Percentiles rank a stretch among this genome's conserved stretches.
Evolutionary conservation across 169 alveolate species (phyloP).

Genomic region (Plasmodium vinckei): DNA sequence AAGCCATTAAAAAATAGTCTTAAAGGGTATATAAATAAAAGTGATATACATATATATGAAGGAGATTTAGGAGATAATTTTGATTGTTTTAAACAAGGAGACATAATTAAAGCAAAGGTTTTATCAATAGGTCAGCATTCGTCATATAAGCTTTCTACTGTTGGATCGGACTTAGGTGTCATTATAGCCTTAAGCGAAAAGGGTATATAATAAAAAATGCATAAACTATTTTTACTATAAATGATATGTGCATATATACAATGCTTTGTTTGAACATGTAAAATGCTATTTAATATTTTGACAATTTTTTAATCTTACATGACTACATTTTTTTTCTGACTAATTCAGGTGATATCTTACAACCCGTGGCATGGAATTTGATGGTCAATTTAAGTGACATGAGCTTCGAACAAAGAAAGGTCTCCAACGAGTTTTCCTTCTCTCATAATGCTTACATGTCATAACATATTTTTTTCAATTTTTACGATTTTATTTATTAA

Average conservation of each 20-base stretch:
- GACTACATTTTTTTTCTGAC: background rate
- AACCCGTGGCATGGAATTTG: constrained; percentile 74
- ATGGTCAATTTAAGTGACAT: constrained; percentile 47
- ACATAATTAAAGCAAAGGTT: constrained; percentile 56
- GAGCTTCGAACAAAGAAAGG: constrained; percentile 66
- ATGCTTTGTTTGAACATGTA: background rate
- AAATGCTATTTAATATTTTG: too few relatives aligned
- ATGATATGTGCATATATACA: background rate
- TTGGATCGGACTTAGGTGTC: constrained; percentile 67
- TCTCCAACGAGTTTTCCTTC: constrained; percentile 54
- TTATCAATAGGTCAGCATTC: constrained; percentile 54
- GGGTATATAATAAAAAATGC: constrained; percentile 22
- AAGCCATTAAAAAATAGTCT: constrained; percentile 26
- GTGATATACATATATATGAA: constrained; percentile 67
- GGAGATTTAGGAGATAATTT: constrained; percentile 71
- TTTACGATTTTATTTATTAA: too few relatives aligned
- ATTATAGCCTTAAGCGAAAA: constrained; percentile 42
- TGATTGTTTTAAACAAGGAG: constrained; percentile 68
- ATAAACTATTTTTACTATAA: background rate
- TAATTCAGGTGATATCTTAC: constrained; percentile 49
- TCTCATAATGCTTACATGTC: background rate
- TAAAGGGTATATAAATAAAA: constrained; percentile 53
- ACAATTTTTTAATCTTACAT: too few relatives aligned
- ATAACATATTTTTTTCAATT: background rate
- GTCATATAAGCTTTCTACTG: constrained; percentile 51